Evolutionary conservation across 306 rosid species (phyloP).

Genomic region (peach (Prunus persica)): DNA sequence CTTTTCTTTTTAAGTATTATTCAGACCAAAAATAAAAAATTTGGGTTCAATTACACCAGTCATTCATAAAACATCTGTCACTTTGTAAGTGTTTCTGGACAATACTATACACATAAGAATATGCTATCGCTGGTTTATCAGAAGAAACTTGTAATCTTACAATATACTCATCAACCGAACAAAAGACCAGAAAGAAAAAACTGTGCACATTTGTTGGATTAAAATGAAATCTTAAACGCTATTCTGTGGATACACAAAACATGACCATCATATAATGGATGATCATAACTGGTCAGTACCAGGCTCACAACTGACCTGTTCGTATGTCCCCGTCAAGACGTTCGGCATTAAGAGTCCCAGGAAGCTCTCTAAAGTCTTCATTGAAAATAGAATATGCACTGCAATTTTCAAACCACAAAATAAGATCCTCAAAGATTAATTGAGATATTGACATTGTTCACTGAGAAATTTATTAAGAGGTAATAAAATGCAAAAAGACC

Average conservation of each 20-base stretch:
- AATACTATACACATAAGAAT: slow-evolving; percentile 13
- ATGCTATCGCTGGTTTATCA: neutral
- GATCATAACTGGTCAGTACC: slow-evolving; percentile 3
- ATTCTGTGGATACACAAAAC: neutral
- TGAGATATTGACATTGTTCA: neutral
- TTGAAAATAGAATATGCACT: slow-evolving; percentile 95
- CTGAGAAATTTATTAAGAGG: neutral
- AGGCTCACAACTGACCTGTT: slow-evolving; percentile 78
- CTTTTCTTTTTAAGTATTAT: too few species aligned
- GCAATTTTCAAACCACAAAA: slow-evolving; percentile 24
- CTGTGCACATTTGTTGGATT: neutral
- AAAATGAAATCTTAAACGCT: neutral
- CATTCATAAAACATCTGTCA: neutral
- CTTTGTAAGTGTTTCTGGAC: neutral
- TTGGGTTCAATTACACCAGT: neutral
- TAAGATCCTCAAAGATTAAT: neutral
- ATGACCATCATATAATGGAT: neutral
- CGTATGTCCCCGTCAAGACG: slow-evolving; percentile 79
- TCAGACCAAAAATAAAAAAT: neutral
- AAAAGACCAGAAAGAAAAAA: neutral
- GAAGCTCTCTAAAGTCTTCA: slow-evolving; percentile 95
- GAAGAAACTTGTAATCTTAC: neutral
- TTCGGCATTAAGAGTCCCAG: slow-evolving; percentile 86
- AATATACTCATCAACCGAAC: neutral
- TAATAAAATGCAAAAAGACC: neutral